phyloP scores from a whole-genome alignment of 768 basidiomycete species.

The Melanogaster broomeanus region DNA sequence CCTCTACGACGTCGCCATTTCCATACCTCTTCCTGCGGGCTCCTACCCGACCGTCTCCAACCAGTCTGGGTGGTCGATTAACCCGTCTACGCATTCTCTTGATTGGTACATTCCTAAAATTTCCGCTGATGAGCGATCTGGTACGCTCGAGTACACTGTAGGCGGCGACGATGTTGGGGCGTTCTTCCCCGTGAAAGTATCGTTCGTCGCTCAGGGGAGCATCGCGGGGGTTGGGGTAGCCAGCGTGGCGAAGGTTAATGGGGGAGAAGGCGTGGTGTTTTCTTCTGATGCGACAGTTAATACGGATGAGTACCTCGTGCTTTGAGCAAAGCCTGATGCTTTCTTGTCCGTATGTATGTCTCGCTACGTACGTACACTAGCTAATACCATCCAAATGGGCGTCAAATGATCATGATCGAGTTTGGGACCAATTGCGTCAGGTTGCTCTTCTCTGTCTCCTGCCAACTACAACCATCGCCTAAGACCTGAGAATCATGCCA shows the following conservation, averaged over 20 bases:
- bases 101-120: slow-evolving; percentile 83
- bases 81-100: slow-evolving; percentile 76
- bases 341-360: too few relatives aligned
- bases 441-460: too few relatives aligned
- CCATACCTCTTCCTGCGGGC: slow-evolving; percentile 88
- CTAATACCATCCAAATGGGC: too few relatives aligned
- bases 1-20: slow-evolving; percentile 83
- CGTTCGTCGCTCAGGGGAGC: slow-evolving; percentile 80
- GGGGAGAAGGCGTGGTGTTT: slow-evolving; percentile 49
- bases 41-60: slow-evolving; percentile 85
- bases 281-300: slow-evolving; percentile 58
- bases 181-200: slow-evolving; percentile 91
- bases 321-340: slow-evolving; percentile 24
- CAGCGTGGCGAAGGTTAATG: slow-evolving; percentile 54
- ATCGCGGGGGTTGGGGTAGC: slow-evolving; percentile 74
- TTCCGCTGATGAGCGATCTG: slow-evolving; percentile 62
- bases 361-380: too few relatives aligned
- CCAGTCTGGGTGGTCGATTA: slow-evolving; percentile 77
- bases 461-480: too few relatives aligned
- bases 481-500: background rate
- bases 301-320: slow-evolving; percentile 58
- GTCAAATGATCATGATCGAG: too few relatives aligned
- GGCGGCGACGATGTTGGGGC: slow-evolving; percentile 78
- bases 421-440: too few relatives aligned
- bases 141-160: slow-evolving; percentile 89